Evolutionary conservation across 2,329 filamentous ascomycete species (phyloP), one percentile per base, ranked within the genome.

Genomic region (Ceratocystis harringtonii): DNA sequence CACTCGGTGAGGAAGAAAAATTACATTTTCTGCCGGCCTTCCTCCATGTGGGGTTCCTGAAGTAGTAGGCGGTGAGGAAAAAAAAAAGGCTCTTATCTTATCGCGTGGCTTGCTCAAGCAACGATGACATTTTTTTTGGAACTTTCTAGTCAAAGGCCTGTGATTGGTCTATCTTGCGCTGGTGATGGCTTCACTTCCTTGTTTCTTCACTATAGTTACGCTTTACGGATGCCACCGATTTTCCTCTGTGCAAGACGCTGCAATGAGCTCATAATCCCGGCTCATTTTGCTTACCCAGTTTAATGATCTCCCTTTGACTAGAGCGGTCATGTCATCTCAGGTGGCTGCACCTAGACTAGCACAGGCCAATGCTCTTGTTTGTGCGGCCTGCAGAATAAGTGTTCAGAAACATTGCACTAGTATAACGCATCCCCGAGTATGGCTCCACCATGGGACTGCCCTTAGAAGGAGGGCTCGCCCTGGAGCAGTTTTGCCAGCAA

Each of bases 71-170:
- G 63, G 66, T 67, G n/a, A 65, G 41, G 28, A 28, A 5, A 28
- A 28, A 25, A 41, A 41, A 19, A 62, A 22, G 22, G 41, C 45
- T 61, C 60, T 67, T 67, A 67, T 67, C 66, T 67, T 67, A 67
- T 67, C 66, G 41, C 30, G 7, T n/a, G n/a, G 32, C 12, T 50
- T 65, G 36, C 41, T 44, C 22, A n/a, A 45, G 61, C 36, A 52
- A 44, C 41, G 43, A 63, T 50, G 58, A 62, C 50, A 61, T 66
- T 28, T 66, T n/a, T 58, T 22, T 41, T 62, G 63, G 60, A 65
- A 58, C 50, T 65, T 65, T 65, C 57, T 28, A 65, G 22, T 12
- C 3, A 41, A 61, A 43, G 52, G 17, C n/a, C 55, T 58, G 41
- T 65, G 55, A 65, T 65, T 65, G 63, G 55, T 25, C 43, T 25